Conservation (phyloP, 2,329 filamentous ascomycete genomes). For the Diaporthe humulicola region DNA sequence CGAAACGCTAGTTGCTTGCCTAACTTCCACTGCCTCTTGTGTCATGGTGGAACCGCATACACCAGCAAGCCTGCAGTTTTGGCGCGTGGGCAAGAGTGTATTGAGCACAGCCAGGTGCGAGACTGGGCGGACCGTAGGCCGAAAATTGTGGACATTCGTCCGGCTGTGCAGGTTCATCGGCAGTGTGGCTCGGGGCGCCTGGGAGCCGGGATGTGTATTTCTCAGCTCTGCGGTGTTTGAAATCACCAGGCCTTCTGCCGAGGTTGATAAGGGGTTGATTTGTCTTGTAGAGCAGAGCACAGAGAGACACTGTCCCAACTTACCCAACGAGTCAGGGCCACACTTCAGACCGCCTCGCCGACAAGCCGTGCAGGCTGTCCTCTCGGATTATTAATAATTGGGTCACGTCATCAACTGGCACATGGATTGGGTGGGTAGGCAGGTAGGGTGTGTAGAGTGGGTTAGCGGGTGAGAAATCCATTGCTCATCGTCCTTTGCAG, state of each 20-base stretch:
- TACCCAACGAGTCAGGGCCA: not conserved
- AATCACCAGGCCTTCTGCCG: not conserved
- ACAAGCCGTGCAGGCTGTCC: not conserved
- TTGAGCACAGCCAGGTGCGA: no score
- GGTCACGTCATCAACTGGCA: not conserved
- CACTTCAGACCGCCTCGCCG: not conserved
- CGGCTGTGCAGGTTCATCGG: not conserved
- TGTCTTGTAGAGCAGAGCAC: not conserved
- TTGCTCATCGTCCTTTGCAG: not conserved
- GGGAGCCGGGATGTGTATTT: not conserved
- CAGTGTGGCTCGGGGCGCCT: not conserved
- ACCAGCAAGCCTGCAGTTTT: not conserved
- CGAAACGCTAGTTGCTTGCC: constrained; percentile 5
- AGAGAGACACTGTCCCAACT: no score
- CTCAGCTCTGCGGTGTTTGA: constrained; percentile 15
- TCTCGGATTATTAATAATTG: not conserved
- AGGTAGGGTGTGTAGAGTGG: not conserved
- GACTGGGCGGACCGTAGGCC: not conserved
- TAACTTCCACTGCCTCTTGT: not conserved
- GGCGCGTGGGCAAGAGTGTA: not conserved
- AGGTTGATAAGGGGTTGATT: not conserved
- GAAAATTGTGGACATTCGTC: not conserved
- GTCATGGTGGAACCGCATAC: not conserved
- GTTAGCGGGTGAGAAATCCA: not conserved
- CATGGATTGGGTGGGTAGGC: not conserved